phyloP scores from a whole-genome alignment of 2,329 filamentous ascomycete genomes.

The Graphilbum sp. region DNA sequence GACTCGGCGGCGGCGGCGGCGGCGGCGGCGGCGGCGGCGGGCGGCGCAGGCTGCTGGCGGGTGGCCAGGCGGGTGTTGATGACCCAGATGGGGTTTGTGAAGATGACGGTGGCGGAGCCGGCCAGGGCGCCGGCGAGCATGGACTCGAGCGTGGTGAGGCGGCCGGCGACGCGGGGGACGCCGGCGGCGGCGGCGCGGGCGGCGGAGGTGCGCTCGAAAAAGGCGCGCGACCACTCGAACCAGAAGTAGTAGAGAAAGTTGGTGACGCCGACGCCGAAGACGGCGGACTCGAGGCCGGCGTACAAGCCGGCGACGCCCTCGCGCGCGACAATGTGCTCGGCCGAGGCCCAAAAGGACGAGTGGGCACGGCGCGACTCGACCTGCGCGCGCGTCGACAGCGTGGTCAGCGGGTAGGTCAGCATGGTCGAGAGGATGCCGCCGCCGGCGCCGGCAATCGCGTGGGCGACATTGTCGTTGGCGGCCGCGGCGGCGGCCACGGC shows the following conservation, averaged over 20 bases:
- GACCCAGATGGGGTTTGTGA: constrained; percentile 99
- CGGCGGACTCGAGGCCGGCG: constrained; percentile 77
- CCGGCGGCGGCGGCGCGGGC: constrained; percentile 31
- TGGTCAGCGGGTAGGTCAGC: constrained; percentile 94
- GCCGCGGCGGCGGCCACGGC: constrained; percentile 48
- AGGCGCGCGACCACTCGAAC: constrained; percentile 92
- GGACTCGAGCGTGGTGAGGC: constrained; percentile 78
- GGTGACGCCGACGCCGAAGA: constrained; percentile 95
- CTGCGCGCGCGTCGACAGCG: constrained; percentile 90
- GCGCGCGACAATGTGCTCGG: constrained; percentile 73
- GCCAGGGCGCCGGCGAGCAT: constrained; percentile 94
- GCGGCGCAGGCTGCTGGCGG: constrained; percentile 39
- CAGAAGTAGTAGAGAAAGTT: constrained; percentile 99
- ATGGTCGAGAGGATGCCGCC: constrained; percentile 93
- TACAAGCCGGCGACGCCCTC: constrained; percentile 85
- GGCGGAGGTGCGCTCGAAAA: constrained; percentile 65
- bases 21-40: constrained; percentile 15
- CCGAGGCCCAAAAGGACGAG: constrained; percentile 67
- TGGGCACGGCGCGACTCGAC: constrained; percentile 92
- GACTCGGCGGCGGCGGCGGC: constrained; percentile 12
- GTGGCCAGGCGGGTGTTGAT: constrained; percentile 98
- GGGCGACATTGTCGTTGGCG: constrained; percentile 91
- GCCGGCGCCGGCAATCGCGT: constrained; percentile 82
- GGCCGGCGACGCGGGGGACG: constrained; percentile 48
- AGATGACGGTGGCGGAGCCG: constrained; percentile 80